Base-by-base conservation (phyloP, 2,329 filamentous ascomycete genomes). In the Aspergillus uvarum region DNA sequence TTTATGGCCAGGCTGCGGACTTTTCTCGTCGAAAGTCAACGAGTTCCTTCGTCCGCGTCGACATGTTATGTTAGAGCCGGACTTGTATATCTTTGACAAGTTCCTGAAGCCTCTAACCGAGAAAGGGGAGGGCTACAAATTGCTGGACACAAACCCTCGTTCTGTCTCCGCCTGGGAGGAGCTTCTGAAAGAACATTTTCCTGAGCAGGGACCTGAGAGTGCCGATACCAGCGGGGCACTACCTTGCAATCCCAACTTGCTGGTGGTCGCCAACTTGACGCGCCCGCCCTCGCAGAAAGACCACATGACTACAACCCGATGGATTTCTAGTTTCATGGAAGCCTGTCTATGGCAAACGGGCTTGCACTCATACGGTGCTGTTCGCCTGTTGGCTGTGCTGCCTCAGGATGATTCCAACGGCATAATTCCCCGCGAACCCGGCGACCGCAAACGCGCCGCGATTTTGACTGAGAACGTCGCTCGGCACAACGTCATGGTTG, bases 1-100 rank as follows among this genome's bases (percentile, higher is more conserved):
- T 71, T 80, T 96, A 58, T 91, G 93, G 73, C 94, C 94, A 0
- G 92, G 92, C 14, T 79, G 79, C 1, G 91, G 92, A 8, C 56
- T 96, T 2, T 95, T 89, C 86, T 96, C 93, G 35, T 80, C 81
- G 29, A 90, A 89, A 68, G 80, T 98, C 0, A 87, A 96, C 71
- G 82, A 91, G 0, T 78, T 84, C 50, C 80, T 99, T 7, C 79
- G 91, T 68, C 94, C 94, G 4, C 87, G 92, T 59, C 87, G 85
- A 5, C 95, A 99, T 78, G 79, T 97, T 49, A 81, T 99, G 47
- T 82, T 97, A 75, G 93, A 98, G 70, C 87, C 88, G 2, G 84
- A 90, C 35, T 73, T 76, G 2, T 75, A 80, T 0, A 68, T 83
- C 3, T 94, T 90, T 72, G 63, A 76, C 1, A 79, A 84, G 0